These are phyloP conservation scores for Wallemia hederae DNA, from an alignment of 1,284 basidiomycete species.

Conservation along the genomic window DNA sequence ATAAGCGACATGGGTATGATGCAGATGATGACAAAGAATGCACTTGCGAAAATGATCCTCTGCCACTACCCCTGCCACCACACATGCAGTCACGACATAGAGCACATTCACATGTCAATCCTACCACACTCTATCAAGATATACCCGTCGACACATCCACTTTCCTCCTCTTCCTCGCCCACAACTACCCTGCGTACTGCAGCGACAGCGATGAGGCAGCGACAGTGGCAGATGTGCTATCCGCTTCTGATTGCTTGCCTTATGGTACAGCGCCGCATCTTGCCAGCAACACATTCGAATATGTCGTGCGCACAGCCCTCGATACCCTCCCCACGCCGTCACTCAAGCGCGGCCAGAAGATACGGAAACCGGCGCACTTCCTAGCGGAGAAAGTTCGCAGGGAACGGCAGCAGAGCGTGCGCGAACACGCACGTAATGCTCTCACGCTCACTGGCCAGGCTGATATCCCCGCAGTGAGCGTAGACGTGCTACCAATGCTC, in stretches of 20 bases:
- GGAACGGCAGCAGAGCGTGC: not conserved
- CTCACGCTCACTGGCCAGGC: not conserved
- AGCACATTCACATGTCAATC: conserved; percentile 23
- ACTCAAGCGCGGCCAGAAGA: not conserved
- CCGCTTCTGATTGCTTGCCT: conserved; percentile 41
- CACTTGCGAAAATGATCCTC: conserved; percentile 10
- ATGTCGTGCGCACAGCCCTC: not conserved
- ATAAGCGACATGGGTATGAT: conserved; percentile 33
- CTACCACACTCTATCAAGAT: conserved; percentile 39
- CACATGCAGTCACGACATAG: conserved; percentile 23
- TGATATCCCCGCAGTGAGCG: not conserved
- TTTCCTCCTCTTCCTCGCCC: conserved; percentile 67
- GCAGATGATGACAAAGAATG: conserved; percentile 9
- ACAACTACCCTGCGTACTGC: conserved; percentile 69
- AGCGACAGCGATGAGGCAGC: conserved; percentile 43
- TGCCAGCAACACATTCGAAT: not conserved
- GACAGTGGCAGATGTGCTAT: conserved; percentile 42
- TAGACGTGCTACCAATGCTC: not conserved
- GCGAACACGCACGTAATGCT: not conserved
- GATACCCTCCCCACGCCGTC: not conserved
- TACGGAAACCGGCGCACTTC: not conserved
- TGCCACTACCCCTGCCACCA: conserved; percentile 16
- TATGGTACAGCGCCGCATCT: conserved; percentile 2
- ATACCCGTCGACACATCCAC: conserved; percentile 71
- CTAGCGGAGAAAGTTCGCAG: not conserved